These are phyloP conservation scores for Trichosanthes truncata DNA, from an alignment of 306 rosid species.

Conservation along the genomic window DNA sequence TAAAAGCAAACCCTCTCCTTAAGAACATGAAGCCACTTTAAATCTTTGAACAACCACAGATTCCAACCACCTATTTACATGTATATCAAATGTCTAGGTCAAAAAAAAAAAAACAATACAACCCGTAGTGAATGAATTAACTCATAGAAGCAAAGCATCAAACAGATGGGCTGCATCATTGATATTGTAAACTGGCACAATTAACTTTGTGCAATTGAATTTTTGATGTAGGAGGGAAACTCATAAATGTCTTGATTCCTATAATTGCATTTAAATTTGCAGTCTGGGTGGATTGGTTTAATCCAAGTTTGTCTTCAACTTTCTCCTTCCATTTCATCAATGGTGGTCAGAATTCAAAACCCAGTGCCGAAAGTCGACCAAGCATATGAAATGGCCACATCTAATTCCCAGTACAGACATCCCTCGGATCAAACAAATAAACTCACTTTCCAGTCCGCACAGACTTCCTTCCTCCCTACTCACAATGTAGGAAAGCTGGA, in stretches of 20 bases:
- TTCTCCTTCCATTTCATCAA: background rate
- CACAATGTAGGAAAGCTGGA: background rate
- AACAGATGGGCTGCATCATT: constrained; percentile 18
- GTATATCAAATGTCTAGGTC: background rate
- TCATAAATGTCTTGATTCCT: background rate
- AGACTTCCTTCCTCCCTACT: background rate
- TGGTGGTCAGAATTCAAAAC: background rate
- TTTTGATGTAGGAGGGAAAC: background rate
- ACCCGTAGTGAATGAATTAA: background rate
- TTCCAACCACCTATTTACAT: constrained; percentile 3
- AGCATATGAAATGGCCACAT: background rate
- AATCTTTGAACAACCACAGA: background rate
- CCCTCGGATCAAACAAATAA: background rate
- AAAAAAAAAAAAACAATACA: background rate
- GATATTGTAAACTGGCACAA: background rate
- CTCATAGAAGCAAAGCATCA: constrained; percentile 13
- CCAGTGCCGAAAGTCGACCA: background rate
- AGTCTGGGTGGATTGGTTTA: background rate
- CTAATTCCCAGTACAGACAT: background rate
- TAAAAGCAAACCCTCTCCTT: constrained; percentile 23
- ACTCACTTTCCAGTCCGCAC: background rate
- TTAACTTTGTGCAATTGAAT: background rate
- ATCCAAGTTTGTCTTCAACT: background rate
- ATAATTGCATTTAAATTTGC: background rate
- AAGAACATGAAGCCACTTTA: constrained; percentile 14